These are phyloP conservation scores for Hyphodiscus hymeniophilus DNA, from an alignment of 495 filamentous ascomycete genomes.

Conservation along the genomic window DNA sequence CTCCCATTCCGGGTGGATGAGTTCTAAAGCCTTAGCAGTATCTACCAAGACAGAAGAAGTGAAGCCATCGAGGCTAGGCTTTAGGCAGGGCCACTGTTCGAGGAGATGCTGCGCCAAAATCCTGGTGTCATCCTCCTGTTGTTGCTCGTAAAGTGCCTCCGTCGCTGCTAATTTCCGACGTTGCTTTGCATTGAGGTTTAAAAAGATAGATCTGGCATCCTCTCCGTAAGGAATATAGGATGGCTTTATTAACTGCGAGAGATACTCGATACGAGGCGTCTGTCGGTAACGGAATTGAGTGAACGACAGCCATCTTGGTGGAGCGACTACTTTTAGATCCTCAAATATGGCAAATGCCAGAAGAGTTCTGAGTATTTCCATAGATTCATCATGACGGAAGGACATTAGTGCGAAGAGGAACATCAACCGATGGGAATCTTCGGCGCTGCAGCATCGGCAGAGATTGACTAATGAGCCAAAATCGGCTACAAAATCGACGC, in stretches of 20 bases:
- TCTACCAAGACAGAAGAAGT: constrained; percentile 1
- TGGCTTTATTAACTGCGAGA: neutral
- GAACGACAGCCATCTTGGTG: constrained; percentile 27
- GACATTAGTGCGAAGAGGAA: constrained; percentile 35
- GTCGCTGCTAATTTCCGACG: constrained; percentile 17
- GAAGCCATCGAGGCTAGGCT: constrained; percentile 22
- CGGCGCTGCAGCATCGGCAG: constrained; percentile 11
- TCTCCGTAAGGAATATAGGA: neutral
- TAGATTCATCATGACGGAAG: constrained; percentile 27
- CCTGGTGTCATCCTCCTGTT: constrained; percentile 21
- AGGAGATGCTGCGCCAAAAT: constrained; percentile 26
- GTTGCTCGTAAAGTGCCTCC: constrained; percentile 21
- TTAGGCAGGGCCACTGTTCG: constrained; percentile 32
- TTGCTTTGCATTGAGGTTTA: constrained; percentile 17
- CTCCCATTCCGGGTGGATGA: constrained; percentile 14
- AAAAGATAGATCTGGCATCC: neutral
- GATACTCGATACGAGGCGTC: neutral
- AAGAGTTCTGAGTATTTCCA: constrained; percentile 29
- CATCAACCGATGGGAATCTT: constrained; percentile 31
- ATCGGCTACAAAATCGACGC: constrained; percentile 25
- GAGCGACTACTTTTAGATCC: constrained; percentile 25
- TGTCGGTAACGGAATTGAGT: constrained; percentile 17
- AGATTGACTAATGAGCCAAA: constrained; percentile 38
- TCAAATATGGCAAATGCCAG: constrained; percentile 29
- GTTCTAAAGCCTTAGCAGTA: constrained; percentile 4